Base-by-base conservation (phyloP, 2,329 filamentous ascomycete species). In the Gyromitra esculenta region DNA sequence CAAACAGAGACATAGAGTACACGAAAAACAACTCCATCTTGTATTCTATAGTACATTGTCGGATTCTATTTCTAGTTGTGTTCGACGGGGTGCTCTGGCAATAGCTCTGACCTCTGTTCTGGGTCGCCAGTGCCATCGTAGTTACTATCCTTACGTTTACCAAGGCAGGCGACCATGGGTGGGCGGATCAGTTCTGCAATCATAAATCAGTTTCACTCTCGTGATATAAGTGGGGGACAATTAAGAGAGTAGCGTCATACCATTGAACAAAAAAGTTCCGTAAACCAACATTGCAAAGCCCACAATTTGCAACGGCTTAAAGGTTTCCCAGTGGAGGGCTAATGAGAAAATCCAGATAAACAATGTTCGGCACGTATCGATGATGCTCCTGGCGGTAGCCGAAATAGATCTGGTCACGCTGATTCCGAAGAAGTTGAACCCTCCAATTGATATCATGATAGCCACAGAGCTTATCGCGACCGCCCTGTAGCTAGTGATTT, bases 311-410 rank as follows among this genome's bases (percentile, higher is more conserved):
- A 99, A 88, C 91, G 93, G 96, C 85, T 98, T 98, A 88, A 99
- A 98, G 0, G 89, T 91, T 85, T 99, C 96, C 96, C 96, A 99
- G 77, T 94, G 94, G 1, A 99, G 88, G 2, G 92, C 93, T 3
- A 99, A 88, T 18, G 93, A 97, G 13, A 97, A 92, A 37, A 99
- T 88, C 96, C 96, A 99, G 84, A 99, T 98, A 85, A 99, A 98
- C 0, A 99, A 88, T 0, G 96, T 99, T 52, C 95, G 90, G 86
- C 94, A 98, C 0, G 96, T 99, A 84, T 99, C 96, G 81, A 99
- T 98, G 41, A 95, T 98, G 41, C 93, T 97, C 77, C 96, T 90
- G 0, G 95, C 93, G 0, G 96, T 99, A 9, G 96, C 96, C 78
- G 92, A 96, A 80, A 99, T 93, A 78, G 85, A 90, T 76, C 93